These are phyloP conservation scores for Lentinula boryana DNA, from an alignment of 768 basidiomycete genomes.

Conservation along the genomic window DNA sequence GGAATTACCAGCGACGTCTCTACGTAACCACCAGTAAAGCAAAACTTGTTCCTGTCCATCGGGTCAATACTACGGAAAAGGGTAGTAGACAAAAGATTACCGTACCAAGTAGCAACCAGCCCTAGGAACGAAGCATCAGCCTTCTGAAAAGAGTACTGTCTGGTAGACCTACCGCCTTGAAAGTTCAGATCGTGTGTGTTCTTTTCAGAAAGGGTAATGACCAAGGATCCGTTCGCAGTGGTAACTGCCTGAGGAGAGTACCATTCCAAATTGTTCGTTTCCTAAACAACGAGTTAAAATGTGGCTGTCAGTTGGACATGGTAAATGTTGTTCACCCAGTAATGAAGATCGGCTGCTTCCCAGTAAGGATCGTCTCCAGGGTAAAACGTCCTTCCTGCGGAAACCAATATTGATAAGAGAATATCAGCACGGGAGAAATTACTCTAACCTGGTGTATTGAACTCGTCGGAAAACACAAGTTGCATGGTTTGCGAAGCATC, in stretches of 20 bases:
- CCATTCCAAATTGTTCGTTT: slow-evolving; percentile 79
- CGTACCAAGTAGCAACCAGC: slow-evolving; percentile 13
- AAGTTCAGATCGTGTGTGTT: slow-evolving; percentile 64
- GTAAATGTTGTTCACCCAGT: slow-evolving; percentile 45
- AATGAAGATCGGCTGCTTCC: slow-evolving; percentile 75
- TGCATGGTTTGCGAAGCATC: slow-evolving; percentile 24
- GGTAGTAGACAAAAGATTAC: slow-evolving; percentile 17
- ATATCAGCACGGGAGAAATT: slow-evolving; percentile 80
- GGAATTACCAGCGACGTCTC: slow-evolving; percentile 61
- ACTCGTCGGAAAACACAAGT: slow-evolving; percentile 80
- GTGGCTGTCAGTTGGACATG: not conserved
- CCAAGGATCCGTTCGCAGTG: slow-evolving; percentile 64
- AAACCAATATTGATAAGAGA: not conserved
- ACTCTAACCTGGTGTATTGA: slow-evolving; percentile 66
- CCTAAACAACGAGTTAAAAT: slow-evolving; percentile 14
- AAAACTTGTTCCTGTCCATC: slow-evolving; percentile 74
- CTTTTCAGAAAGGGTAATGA: slow-evolving; percentile 60
- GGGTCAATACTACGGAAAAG: slow-evolving; percentile 33
- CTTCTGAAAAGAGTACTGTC: not conserved
- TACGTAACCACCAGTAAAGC: slow-evolving; percentile 80
- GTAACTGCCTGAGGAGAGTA: slow-evolving; percentile 76
- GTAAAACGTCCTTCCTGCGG: not conserved
- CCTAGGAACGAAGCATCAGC: not conserved
- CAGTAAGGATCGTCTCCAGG: slow-evolving; percentile 46
- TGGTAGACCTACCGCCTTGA: slow-evolving; percentile 45